Evolutionary conservation across 768 basidiomycete species (phyloP).

Genomic region (Serendipita sp.): DNA sequence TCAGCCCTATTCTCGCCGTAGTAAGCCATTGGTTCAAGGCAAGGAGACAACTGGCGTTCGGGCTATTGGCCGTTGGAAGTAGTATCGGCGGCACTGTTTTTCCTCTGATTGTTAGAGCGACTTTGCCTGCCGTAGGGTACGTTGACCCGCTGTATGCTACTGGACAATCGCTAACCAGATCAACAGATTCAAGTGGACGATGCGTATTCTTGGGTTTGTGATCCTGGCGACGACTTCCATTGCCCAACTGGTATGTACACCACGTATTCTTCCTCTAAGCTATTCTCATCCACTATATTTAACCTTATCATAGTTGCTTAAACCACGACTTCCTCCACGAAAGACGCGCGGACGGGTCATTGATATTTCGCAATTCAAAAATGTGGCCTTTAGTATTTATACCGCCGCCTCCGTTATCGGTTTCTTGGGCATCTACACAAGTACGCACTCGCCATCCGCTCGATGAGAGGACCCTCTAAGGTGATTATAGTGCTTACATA

Average conservation of each 20-base stretch:
- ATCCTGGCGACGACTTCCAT: slow-evolving; percentile 14
- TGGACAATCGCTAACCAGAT: background rate
- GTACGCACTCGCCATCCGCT: slow-evolving; percentile 8
- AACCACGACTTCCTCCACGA: slow-evolving; percentile 6
- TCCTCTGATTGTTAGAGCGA: slow-evolving; percentile 15
- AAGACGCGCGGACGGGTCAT: slow-evolving; percentile 9
- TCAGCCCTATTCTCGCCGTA: slow-evolving; percentile 13
- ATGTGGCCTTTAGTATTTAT: slow-evolving; percentile 13
- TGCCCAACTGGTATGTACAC: slow-evolving; percentile 14
- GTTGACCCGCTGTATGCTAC: background rate
- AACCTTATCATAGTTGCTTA: slow-evolving; percentile 14
- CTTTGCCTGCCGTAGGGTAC: slow-evolving; percentile 11
- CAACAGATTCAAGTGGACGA: slow-evolving; percentile 12
- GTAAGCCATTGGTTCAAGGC: slow-evolving; percentile 14
- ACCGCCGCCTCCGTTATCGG: slow-evolving; percentile 11
- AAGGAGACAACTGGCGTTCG: slow-evolving; percentile 8
- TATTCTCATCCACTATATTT: background rate
- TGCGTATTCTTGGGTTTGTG: slow-evolving; percentile 12
- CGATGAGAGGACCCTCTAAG: slow-evolving; percentile 11
- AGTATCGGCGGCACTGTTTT: slow-evolving; percentile 18
- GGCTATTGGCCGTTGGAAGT: slow-evolving; percentile 12
- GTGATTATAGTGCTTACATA: slow-evolving; percentile 14
- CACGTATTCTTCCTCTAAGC: background rate
- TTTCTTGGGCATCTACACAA: slow-evolving; percentile 16
- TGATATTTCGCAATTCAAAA: slow-evolving; percentile 11